phyloP scores from a whole-genome alignment of 495 filamentous ascomycete genomes.

The Hypoxylon fragiforme region DNA sequence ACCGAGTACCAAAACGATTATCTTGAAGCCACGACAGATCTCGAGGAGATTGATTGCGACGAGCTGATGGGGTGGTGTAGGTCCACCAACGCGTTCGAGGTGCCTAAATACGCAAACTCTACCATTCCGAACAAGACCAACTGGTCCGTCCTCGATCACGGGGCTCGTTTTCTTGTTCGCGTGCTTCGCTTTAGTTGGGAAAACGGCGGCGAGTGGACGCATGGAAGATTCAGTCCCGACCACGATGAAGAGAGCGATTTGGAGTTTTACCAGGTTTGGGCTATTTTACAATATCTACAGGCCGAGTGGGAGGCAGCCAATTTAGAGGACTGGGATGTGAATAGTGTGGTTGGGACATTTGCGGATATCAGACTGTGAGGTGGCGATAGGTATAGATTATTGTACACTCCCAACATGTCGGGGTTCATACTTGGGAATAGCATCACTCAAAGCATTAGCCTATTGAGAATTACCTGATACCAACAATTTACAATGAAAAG shows the following conservation, averaged over 20 bases:
- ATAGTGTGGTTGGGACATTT: conserved; percentile 1
- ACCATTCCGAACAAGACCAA: conserved; percentile 6
- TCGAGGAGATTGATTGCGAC: conserved; percentile 19
- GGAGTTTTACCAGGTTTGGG: conserved; percentile 36
- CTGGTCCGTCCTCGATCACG: conserved; percentile 32
- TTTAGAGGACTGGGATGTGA: conserved; percentile 30
- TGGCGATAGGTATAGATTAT: background rate
- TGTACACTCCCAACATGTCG: too few species aligned
- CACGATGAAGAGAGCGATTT: conserved; percentile 25
- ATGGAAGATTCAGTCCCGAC: conserved; percentile 29
- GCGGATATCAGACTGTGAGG: conserved; percentile 1
- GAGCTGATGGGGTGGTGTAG: conserved; percentile 22
- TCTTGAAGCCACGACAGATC: conserved; percentile 16
- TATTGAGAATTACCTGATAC: too few species aligned
- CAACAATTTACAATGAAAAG: too few species aligned
- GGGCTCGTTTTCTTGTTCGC: conserved; percentile 29
- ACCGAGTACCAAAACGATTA: conserved; percentile 30
- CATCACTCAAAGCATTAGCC: too few species aligned
- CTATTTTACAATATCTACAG: conserved; percentile 33
- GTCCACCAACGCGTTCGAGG: conserved; percentile 16
- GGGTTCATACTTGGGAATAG: too few species aligned
- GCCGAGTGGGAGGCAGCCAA: conserved; percentile 36
- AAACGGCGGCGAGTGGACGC: conserved; percentile 33
- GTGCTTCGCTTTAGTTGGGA: conserved; percentile 34
- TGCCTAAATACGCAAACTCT: conserved; percentile 17